Evolutionary conservation across 2,329 filamentous ascomycete genomes (phyloP).

Genomic region (Aspergillus tanneri): DNA sequence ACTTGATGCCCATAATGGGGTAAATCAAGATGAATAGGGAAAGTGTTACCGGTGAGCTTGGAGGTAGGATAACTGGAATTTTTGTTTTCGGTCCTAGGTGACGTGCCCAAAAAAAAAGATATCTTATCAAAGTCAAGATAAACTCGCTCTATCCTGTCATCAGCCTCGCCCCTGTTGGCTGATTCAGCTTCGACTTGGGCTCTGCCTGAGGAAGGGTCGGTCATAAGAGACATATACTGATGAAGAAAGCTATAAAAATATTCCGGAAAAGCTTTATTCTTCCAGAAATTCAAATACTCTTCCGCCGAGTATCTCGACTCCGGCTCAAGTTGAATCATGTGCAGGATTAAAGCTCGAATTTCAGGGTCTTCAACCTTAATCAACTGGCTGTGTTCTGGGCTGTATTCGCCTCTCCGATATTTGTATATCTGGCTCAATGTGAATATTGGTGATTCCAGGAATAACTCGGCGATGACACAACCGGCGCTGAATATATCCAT

Average conservation of each 20-base stretch:
- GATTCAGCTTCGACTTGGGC: constrained; percentile 66
- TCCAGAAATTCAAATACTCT: constrained; percentile 90
- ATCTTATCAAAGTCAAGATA: constrained; percentile 98
- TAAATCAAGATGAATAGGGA: constrained; percentile 81
- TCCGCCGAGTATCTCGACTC: constrained; percentile 90
- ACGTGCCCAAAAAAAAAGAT: constrained; percentile 84
- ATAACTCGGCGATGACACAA: constrained; percentile 94
- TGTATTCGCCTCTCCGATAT: constrained; percentile 89
- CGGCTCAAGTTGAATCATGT: constrained; percentile 95
- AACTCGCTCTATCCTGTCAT: constrained; percentile 90
- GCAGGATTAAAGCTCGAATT: constrained; percentile 81
- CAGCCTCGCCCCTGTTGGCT: constrained; percentile 78
- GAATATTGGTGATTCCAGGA: constrained; percentile 94
- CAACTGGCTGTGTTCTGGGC: constrained; percentile 76
- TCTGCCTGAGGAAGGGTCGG: constrained; percentile 80
- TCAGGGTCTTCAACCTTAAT: constrained; percentile 84
- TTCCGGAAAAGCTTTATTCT: constrained; percentile 84
- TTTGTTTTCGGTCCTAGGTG: constrained; percentile 49
- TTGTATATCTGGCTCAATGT: constrained; percentile 94
- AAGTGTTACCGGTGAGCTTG: constrained; percentile 32
- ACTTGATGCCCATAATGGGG: constrained; percentile 77
- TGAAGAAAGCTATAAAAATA: constrained; percentile 98
- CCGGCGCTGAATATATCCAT: constrained; percentile 99
- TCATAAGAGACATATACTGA: constrained; percentile 95
- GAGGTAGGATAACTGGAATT: constrained; percentile 33